A percentile compares a stretch with the other conserved stretches of the same genome.
These are phyloP conservation scores for Vitellaria paradoxa DNA, from an alignment of 179 eudicot genomes.

Conservation along the genomic window DNA sequence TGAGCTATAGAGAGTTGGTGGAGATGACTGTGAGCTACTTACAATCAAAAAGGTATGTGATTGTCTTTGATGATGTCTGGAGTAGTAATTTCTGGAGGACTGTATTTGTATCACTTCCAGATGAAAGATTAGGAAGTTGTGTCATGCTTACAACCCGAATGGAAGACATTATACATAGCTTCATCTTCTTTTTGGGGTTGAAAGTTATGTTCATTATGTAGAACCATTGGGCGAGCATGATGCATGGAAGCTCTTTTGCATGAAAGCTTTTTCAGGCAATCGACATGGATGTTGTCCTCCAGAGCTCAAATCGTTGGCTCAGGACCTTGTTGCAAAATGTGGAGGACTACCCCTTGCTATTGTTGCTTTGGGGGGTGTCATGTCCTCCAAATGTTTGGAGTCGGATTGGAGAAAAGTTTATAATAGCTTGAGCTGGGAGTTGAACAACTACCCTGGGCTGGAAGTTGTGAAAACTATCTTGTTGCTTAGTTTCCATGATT, in stretches of 20 bases:
- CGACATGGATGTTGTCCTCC: background rate
- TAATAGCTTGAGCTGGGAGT: conserved; percentile 1
- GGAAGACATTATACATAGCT: background rate
- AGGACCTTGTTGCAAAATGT: background rate
- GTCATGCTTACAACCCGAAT: conserved; percentile 26
- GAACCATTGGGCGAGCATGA: background rate
- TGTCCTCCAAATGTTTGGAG: background rate
- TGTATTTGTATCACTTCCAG: background rate
- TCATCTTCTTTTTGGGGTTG: background rate
- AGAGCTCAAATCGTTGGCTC: background rate
- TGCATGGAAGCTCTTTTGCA: conserved; percentile 21
- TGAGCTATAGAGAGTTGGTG: background rate
- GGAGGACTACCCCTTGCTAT: no score
- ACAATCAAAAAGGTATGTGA: background rate
- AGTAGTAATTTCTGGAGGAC: background rate
- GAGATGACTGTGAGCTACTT: background rate
- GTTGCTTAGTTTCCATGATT: background rate
- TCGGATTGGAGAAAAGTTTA: background rate
- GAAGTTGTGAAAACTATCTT: background rate
- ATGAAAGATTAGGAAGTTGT: conserved; percentile 7
- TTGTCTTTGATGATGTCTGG: background rate
- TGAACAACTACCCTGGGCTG: background rate
- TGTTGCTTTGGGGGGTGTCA: no score
- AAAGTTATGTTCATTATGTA: conserved; percentile 7
- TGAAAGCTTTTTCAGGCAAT: background rate